Percentiles rank a stretch among this genome's conserved stretches.
Conservation (phyloP, 164 flowering plant genomes). For the Berberis vulgaris region DNA sequence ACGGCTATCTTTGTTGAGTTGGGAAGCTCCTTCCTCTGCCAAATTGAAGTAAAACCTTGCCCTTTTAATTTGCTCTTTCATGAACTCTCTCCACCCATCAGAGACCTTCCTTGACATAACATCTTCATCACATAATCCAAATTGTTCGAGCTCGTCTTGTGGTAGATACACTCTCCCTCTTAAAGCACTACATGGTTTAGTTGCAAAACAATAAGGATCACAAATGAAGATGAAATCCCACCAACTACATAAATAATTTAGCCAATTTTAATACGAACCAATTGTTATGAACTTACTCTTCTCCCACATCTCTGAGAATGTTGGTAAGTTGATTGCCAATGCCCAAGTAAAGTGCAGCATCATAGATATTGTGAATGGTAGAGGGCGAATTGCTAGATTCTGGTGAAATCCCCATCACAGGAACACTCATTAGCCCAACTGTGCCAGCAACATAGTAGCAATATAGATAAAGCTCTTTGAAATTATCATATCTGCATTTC, state of each 20-base stretch:
- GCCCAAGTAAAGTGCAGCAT: constrained; percentile 53
- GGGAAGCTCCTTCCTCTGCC: constrained; percentile 65
- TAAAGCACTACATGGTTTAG: neutral
- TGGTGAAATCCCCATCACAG: constrained; percentile 66
- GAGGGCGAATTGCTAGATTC: constrained; percentile 17
- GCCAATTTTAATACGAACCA: no score
- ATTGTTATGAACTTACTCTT: constrained; percentile 41
- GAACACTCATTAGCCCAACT: constrained; percentile 73
- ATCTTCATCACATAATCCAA: no score
- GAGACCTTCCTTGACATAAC: no score
- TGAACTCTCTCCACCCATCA: no score
- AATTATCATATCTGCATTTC: constrained; percentile 49
- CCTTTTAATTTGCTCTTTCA: no score
- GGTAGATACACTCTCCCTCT: no score
- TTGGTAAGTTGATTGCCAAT: constrained; percentile 77
- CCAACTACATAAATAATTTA: constrained; percentile 25
- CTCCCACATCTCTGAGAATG: constrained; percentile 81
- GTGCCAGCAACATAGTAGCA: constrained; percentile 85
- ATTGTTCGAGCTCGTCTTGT: no score
- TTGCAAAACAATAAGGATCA: constrained; percentile 56
- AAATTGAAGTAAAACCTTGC: no score
- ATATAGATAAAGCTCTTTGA: constrained; percentile 11
- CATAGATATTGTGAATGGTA: constrained; percentile 29
- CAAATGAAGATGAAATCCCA: constrained; percentile 65
- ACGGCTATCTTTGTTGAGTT: constrained; percentile 56